Conservation (phyloP, 2,329 filamentous ascomycete genomes). For the Pseudogymnoascus sp. region DNA sequence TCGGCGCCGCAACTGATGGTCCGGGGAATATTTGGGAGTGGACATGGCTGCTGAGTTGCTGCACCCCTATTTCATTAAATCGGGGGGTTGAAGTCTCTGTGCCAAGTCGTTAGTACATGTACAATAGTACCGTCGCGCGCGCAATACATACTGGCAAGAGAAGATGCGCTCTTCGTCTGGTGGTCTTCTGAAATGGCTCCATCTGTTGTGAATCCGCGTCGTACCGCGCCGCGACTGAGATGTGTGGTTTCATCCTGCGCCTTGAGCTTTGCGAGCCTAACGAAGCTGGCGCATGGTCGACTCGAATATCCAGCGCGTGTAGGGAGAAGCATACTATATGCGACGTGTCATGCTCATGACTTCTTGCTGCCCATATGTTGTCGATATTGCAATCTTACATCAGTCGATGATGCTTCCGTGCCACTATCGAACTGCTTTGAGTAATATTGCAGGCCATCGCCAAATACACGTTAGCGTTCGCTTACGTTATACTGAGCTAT, state of each 20-base stretch:
- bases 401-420: constrained; percentile 1
- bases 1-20: constrained; percentile 46
- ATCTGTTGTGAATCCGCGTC: constrained; percentile 36
- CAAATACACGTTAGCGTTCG: constrained; percentile 4
- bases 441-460: constrained; percentile 6
- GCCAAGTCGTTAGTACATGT: constrained; percentile 11
- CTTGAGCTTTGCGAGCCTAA: constrained; percentile 43
- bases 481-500: neutral
- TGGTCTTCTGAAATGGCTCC: constrained; percentile 6
- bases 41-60: constrained; percentile 80
- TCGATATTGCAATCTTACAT: constrained; percentile 6
- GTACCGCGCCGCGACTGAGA: constrained; percentile 25
- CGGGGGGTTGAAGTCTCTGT: constrained; percentile 46
- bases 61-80: constrained; percentile 88
- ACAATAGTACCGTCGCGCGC: neutral
- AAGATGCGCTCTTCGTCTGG: constrained; percentile 2
- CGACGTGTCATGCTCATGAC: constrained; percentile 8
- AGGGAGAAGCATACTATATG: constrained; percentile 25
- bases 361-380: constrained; percentile 6
- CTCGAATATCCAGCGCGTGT: constrained; percentile 22
- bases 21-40: constrained; percentile 74
- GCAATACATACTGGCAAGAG: constrained; percentile 17
- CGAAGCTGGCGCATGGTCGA: constrained; percentile 35
- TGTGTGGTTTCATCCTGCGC: constrained; percentile 28
- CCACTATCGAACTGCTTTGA: neutral